phyloP scores from a whole-genome alignment of 768 basidiomycete species.

The Leccinellum luteum region DNA sequence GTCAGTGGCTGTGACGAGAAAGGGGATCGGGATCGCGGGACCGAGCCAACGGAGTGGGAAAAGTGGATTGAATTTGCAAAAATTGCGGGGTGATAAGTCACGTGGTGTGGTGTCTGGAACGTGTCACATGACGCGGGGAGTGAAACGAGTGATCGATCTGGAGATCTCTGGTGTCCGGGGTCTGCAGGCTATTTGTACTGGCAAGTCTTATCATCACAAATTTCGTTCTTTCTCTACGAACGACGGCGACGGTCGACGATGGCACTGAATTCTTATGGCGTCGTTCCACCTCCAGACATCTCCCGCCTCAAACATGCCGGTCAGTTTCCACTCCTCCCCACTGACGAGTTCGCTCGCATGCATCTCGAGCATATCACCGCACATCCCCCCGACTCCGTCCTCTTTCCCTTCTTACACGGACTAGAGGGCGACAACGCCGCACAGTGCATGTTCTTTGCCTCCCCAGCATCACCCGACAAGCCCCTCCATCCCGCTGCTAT shows the following conservation, averaged over 20 bases:
- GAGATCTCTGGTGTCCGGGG: constrained; percentile 19
- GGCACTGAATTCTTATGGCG: constrained; percentile 16
- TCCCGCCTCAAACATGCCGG: neutral
- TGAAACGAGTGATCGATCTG: constrained; percentile 14
- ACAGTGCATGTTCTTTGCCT: constrained; percentile 78
- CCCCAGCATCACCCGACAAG: constrained; percentile 25
- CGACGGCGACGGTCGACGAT: constrained; percentile 9
- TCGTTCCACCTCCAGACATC: constrained; percentile 16
- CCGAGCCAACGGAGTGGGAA: constrained; percentile 17
- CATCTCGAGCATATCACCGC: constrained; percentile 61
- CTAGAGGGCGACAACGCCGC: constrained; percentile 77
- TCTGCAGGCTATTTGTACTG: constrained; percentile 22
- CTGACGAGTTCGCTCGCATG: constrained; percentile 53
- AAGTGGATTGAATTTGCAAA: constrained; percentile 21
- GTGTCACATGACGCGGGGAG: constrained; percentile 18
- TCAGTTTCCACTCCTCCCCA: constrained; percentile 35
- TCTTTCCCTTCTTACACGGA: constrained; percentile 90
- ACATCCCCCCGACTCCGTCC: constrained; percentile 75
- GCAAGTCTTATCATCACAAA: constrained; percentile 20
- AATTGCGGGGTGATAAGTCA: constrained; percentile 18
- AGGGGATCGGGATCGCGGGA: constrained; percentile 10
- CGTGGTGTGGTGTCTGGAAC: constrained; percentile 16
- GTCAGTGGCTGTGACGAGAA: constrained; percentile 43
- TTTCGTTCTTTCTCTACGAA: neutral
- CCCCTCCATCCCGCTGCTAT: constrained; percentile 20